Conservation (phyloP, 345 rosid genomes). For the Salix brachista region DNA sequence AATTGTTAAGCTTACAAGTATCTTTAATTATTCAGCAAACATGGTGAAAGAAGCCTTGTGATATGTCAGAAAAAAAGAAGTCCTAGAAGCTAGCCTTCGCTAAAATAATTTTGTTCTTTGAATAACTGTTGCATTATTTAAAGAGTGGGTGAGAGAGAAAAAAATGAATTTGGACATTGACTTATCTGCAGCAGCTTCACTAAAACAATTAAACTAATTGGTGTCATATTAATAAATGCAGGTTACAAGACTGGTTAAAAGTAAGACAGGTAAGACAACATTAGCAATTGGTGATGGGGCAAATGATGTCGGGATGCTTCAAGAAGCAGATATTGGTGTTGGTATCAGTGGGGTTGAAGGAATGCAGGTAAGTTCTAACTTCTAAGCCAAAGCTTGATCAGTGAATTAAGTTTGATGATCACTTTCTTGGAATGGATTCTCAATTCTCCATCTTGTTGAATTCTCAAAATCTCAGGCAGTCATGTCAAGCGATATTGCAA, state of each 20-base stretch:
- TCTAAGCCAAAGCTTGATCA: neutral
- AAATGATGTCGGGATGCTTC: constrained; percentile 99
- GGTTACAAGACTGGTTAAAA: constrained; percentile 94
- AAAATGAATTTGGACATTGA: neutral
- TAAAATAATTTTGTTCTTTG: neutral
- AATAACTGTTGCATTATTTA: neutral
- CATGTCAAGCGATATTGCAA: constrained; percentile 93
- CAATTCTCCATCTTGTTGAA: neutral
- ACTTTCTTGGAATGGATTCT: neutral
- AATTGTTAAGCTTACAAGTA: too few species aligned
- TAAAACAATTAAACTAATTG: constrained; percentile 5
- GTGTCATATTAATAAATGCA: constrained; percentile 21
- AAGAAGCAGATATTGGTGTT: constrained; percentile 93
- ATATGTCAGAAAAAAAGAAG: too few species aligned
- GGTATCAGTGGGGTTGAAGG: constrained; percentile 98
- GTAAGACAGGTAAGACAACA: constrained; percentile 74
- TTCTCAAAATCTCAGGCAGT: constrained; percentile 58
- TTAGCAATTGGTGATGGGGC: constrained; percentile 96
- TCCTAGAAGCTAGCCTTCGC: neutral
- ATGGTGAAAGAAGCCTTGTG: neutral
- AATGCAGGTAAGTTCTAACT: constrained; percentile 64
- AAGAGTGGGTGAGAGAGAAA: neutral
- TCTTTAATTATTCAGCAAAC: neutral
- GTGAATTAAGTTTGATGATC: neutral
- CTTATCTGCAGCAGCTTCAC: constrained; percentile 4